These are phyloP conservation scores for Pulveroboletus sp. DNA, from an alignment of 768 basidiomycete genomes.

Conservation along the genomic window DNA sequence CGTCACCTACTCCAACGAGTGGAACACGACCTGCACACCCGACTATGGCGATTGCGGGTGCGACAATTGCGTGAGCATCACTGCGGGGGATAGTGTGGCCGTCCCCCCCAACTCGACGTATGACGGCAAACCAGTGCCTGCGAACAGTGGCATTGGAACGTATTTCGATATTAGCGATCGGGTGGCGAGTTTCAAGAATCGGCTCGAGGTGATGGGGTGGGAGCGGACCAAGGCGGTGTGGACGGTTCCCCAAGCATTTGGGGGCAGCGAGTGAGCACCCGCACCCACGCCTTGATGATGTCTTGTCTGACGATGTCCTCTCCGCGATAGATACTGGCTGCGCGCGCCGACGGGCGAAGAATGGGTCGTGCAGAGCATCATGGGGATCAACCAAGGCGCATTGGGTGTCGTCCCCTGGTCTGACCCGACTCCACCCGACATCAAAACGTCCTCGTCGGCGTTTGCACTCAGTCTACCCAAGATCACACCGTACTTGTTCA, in stretches of 20 bases:
- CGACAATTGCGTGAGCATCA: conserved; percentile 51
- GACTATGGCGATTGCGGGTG: conserved; percentile 76
- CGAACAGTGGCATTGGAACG: conserved; percentile 29
- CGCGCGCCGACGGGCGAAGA: conserved; percentile 66
- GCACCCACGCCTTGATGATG: neutral
- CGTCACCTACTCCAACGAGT: conserved; percentile 57
- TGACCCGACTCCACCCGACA: conserved; percentile 51
- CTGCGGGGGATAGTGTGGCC: conserved; percentile 39
- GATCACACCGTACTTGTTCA: conserved; percentile 47
- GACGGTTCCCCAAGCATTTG: conserved; percentile 82
- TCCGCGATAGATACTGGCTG: conserved; percentile 50
- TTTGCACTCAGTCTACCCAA: conserved; percentile 45
- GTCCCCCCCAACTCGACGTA: conserved; percentile 27
- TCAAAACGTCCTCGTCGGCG: conserved; percentile 50
- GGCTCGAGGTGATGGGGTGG: conserved; percentile 64
- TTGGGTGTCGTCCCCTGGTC: conserved; percentile 50
- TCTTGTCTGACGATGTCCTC: neutral
- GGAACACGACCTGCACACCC: conserved; percentile 60
- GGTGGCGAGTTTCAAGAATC: conserved; percentile 61
- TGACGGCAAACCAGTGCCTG: conserved; percentile 20
- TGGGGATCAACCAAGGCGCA: conserved; percentile 71
- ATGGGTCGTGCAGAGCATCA: conserved; percentile 60
- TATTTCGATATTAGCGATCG: conserved; percentile 69
- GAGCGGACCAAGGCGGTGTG: conserved; percentile 67
- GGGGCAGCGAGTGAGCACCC: conserved; percentile 35